A percentile compares a stretch with the other conserved stretches of the same genome.
Evolutionary conservation across 1,284 basidiomycete species (phyloP).

Genomic region (Pulchroboletus neoregius): DNA sequence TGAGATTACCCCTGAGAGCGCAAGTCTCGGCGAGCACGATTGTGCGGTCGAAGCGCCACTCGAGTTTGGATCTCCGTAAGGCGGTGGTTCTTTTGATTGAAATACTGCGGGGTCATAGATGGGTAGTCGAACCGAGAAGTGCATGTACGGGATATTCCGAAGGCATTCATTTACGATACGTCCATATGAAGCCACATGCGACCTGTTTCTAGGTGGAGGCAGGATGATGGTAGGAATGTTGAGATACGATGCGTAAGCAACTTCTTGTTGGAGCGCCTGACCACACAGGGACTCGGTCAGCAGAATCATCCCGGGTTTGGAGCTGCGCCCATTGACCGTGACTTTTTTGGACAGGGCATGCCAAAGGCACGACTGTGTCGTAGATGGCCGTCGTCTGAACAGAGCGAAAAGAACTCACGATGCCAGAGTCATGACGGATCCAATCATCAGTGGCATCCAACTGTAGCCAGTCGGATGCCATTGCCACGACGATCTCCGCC

Average conservation of each 20-base stretch:
- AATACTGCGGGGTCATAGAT: slow-evolving; percentile 73
- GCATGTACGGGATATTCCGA: slow-evolving; percentile 63
- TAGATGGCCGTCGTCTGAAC: slow-evolving; percentile 10
- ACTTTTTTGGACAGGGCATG: slow-evolving; percentile 20
- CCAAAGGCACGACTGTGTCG: slow-evolving; percentile 8
- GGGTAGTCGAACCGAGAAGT: slow-evolving; percentile 79
- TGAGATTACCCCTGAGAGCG: slow-evolving; percentile 28
- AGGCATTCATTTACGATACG: slow-evolving; percentile 82
- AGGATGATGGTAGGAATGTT: slow-evolving; percentile 83
- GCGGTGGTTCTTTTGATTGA: slow-evolving; percentile 35
- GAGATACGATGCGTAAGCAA: slow-evolving; percentile 91
- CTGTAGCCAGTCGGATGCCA: slow-evolving; percentile 93
- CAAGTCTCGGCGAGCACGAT: slow-evolving; percentile 36
- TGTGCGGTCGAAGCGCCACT: slow-evolving; percentile 22
- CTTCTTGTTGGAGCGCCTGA: slow-evolving; percentile 90
- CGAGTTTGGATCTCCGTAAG: slow-evolving; percentile 23
- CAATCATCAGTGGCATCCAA: slow-evolving; percentile 92
- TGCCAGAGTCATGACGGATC: slow-evolving; percentile 93
- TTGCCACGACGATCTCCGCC: slow-evolving; percentile 69
- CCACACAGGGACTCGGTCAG: slow-evolving; percentile 16
- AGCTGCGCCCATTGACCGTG: slow-evolving; percentile 28
- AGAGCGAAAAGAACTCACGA: slow-evolving; percentile 53
- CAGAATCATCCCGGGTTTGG: slow-evolving; percentile 1
- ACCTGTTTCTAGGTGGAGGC: slow-evolving; percentile 85
- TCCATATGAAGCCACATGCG: slow-evolving; percentile 87